Evolutionary conservation across 163 green algal species (phyloP).

Genomic region (Chlorella variabilis): DNA sequence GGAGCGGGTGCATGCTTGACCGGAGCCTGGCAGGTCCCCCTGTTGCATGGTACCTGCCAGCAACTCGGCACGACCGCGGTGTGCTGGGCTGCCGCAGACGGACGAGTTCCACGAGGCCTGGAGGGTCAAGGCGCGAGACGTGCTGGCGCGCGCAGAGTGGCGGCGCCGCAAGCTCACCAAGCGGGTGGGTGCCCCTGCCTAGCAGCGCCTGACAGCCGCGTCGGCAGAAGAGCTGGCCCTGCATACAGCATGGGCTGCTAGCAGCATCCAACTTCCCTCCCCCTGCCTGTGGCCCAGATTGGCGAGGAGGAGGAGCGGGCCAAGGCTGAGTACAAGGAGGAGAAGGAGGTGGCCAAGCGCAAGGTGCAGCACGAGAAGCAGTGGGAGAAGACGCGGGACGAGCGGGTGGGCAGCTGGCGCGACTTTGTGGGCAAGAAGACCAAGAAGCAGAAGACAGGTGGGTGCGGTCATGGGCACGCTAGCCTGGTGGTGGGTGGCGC

Average conservation of each 20-base stretch:
- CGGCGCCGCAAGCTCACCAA: conserved; percentile 81
- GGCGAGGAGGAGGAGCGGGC: conserved; percentile 80
- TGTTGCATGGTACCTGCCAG: too few relatives aligned
- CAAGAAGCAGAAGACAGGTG: conserved; percentile 52
- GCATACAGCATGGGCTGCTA: too few relatives aligned
- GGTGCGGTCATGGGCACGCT: background rate
- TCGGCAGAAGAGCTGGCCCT: too few relatives aligned
- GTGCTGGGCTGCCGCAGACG: background rate
- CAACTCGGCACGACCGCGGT: too few relatives aligned
- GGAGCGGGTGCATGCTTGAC: too few relatives aligned
- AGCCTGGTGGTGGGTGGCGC: background rate
- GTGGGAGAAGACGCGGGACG: conserved; percentile 85
- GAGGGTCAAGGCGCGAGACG: conserved; percentile 82
- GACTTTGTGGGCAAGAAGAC: conserved; percentile 78
- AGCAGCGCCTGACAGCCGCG: too few relatives aligned
- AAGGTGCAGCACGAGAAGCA: conserved; percentile 75
- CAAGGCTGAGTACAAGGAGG: conserved; percentile 77
- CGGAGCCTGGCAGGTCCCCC: too few relatives aligned
- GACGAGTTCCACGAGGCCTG: conserved; percentile 56
- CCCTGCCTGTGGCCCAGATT: conserved; percentile 53
- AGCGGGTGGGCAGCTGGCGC: conserved; percentile 84
- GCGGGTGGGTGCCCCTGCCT: conserved; percentile 62
- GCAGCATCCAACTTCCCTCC: background rate
- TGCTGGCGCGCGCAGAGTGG: conserved; percentile 85
- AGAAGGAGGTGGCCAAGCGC: conserved; percentile 69